Conservation (phyloP, 129 eudicot species). For the Silybum marianum region DNA sequence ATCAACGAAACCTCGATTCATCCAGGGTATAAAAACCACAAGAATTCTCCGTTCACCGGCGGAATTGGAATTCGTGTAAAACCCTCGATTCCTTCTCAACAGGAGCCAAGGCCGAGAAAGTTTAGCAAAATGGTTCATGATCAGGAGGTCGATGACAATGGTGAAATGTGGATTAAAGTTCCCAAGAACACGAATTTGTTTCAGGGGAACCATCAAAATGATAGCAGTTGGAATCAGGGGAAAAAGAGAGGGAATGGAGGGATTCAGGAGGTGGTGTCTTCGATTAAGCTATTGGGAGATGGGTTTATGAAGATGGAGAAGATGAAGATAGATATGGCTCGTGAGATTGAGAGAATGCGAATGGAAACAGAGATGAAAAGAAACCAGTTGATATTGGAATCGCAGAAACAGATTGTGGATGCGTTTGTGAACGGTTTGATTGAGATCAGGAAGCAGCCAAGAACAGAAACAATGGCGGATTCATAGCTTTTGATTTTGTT, state of each 20-base stretch:
- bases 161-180: slow-evolving; percentile 53
- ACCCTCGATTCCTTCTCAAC: slow-evolving; percentile 8
- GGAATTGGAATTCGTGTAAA: slow-evolving; percentile 39
- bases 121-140: slow-evolving; percentile 39
- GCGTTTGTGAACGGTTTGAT: slow-evolving; percentile 69
- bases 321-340: slow-evolving; percentile 84
- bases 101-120: slow-evolving; percentile 33
- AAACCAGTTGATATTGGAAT: slow-evolving; percentile 69
- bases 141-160: slow-evolving; percentile 35
- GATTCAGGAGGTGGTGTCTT: slow-evolving; percentile 59
- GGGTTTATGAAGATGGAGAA: slow-evolving; percentile 90
- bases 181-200: slow-evolving; percentile 31
- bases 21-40: not conserved
- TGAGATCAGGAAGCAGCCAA: slow-evolving; percentile 43
- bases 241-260: slow-evolving; percentile 45
- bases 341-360: slow-evolving; percentile 68
- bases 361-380: slow-evolving; percentile 91
- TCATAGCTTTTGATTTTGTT: slow-evolving; percentile 14
- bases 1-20: slow-evolving; percentile 24
- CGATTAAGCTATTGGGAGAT: slow-evolving; percentile 69
- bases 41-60: slow-evolving; percentile 5
- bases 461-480: slow-evolving; percentile 24
- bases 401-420: slow-evolving; percentile 77
- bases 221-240: slow-evolving; percentile 21
- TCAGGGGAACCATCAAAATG: slow-evolving; percentile 9